Base-by-base conservation (phyloP, 768 basidiomycete species). In the Boletus fagicola region DNA sequence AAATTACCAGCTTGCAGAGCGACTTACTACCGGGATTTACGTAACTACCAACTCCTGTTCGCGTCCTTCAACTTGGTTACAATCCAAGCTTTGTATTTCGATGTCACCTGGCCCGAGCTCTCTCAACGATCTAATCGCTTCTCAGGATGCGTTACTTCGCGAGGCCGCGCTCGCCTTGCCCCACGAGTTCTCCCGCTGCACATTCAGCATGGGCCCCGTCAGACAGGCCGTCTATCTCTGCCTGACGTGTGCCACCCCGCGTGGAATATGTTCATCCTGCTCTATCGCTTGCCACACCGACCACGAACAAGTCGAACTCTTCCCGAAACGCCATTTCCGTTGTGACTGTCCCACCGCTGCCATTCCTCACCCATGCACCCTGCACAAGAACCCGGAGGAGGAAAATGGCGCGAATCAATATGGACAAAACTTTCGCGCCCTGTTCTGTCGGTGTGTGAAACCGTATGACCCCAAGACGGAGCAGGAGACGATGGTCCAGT, bases 401-500 rank as follows among this genome's bases (percentile, higher is more conserved):
- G 77, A 73, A 55, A 93, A 92, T 65, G 62, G 60, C 43, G 63
- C 71, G 13, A 94, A 94, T 63, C 51, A 62, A 40, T 94, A 94
- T 63, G 83, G 84, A 4, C 86, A 85, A 62, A 94, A 94, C 72
- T 94, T 90, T 67, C 72, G 73, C 26, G 82, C 78, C 28, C 59
- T 76, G 30, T 94, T 93, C 67, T 94, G 92, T 72, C 79, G 92
- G 31, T 94, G 92, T 68, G 80, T 82, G 43, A 73, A 81, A 59
- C 70, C 80, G 42, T 94, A 94, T 65, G 86, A 93, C 66, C 80
- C 88, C 31, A 79, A 80, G 62, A 83, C 75, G 20, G 92, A 94
- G 73, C 72, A 70, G 57, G 92, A 94, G 74, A 88, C 90, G 3
- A 94, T 94, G 92, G 86, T 93, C 31, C 92, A 94, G 74, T 94